Percentiles rank a stretch among this genome's conserved stretches.
phyloP scores from a whole-genome alignment of 1,284 basidiomycete species.

The Caloboletus firmus region DNA sequence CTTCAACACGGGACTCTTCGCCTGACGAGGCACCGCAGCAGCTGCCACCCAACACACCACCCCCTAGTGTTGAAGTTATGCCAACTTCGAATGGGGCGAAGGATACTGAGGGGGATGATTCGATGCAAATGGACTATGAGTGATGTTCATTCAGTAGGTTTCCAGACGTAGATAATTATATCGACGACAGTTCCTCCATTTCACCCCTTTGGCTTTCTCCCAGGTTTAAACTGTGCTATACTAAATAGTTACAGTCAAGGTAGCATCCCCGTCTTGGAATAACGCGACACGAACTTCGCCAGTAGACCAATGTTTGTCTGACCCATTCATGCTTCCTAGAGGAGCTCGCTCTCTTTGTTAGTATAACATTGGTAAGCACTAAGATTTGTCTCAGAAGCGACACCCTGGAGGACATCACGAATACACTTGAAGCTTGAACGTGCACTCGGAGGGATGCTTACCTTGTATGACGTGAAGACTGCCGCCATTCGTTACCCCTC shows the following conservation, averaged over 20 bases:
- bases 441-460: not conserved
- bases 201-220: conserved; percentile 4
- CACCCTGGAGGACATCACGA: conserved; percentile 9
- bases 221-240: not conserved
- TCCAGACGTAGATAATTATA: not conserved
- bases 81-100: not conserved
- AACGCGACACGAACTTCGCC: not conserved
- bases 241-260: conserved; percentile 3
- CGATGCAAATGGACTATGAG: conserved; percentile 12
- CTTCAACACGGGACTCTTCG: conserved; percentile 13
- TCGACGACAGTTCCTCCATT: not conserved
- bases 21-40: conserved; percentile 10
- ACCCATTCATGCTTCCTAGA: not conserved
- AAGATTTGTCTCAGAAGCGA: conserved; percentile 15
- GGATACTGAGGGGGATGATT: conserved; percentile 7
- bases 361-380: conserved; percentile 12
- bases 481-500: not conserved
- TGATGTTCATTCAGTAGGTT: conserved; percentile 6
- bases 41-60: not conserved
- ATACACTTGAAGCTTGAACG: too few relatives aligned
- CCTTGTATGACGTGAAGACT: conserved; percentile 26
- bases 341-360: conserved; percentile 1
- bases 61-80: not conserved
- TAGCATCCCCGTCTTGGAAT: not conserved
- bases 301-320: not conserved